These are phyloP conservation scores for Alternaria sp. DNA, from an alignment of 2,329 filamentous ascomycete species.

Conservation along the genomic window DNA sequence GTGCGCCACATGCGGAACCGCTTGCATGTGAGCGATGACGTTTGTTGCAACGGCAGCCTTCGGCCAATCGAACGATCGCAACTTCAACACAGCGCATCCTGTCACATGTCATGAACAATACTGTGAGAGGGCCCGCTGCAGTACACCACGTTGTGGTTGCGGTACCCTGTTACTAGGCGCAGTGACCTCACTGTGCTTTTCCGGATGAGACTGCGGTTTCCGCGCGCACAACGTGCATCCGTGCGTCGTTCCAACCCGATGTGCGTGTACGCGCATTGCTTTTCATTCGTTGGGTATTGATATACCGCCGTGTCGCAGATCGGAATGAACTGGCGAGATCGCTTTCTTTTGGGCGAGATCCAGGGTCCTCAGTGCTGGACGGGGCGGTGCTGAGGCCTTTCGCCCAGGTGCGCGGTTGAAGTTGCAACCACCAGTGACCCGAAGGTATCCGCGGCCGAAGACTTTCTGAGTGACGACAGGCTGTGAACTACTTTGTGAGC, in stretches of 20 bases:
- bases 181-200: conserved; percentile 15
- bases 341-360: neutral
- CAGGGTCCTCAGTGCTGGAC: neutral
- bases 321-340: neutral
- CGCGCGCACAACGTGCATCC: neutral
- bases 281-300: conserved; percentile 2
- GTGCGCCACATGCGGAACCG: conserved; percentile 19
- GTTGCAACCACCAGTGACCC: neutral
- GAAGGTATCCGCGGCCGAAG: conserved; percentile 25
- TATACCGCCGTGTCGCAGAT: conserved; percentile 5
- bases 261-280: conserved; percentile 2
- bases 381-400: conserved; percentile 2
- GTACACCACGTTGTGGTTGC: conserved; percentile 10
- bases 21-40: conserved; percentile 14
- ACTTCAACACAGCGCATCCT: conserved; percentile 5
- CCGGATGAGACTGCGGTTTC: neutral
- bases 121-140: neutral
- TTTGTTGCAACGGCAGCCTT: conserved; percentile 5
- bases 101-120: conserved; percentile 2
- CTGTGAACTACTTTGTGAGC: neutral
- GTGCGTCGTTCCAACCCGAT: conserved; percentile 11
- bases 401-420: conserved; percentile 9
- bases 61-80: conserved; percentile 4
- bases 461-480: conserved; percentile 3
- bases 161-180: neutral